Conservation (phyloP, 2,329 filamentous ascomycete genomes). For the Fusarium piperis region DNA sequence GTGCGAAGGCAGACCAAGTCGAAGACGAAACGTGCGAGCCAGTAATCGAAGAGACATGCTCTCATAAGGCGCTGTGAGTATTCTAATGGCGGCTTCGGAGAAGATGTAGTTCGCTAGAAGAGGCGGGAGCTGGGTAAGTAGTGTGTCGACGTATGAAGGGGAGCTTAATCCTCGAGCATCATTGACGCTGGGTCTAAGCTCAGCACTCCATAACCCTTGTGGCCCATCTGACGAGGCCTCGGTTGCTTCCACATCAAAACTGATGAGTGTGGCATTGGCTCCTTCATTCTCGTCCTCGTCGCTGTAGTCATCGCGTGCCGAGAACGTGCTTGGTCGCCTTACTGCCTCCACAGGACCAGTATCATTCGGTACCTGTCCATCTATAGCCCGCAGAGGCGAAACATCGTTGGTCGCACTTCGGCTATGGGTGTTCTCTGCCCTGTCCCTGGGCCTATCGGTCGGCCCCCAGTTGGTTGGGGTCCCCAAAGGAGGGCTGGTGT, state of each 20-base stretch:
- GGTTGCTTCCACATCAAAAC: conserved; percentile 68
- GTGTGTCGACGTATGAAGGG: conserved; percentile 57
- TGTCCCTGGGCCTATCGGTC: conserved; percentile 21
- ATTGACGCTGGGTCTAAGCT: conserved; percentile 61
- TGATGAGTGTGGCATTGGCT: conserved; percentile 66
- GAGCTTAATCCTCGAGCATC: conserved; percentile 42
- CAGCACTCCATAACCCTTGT: conserved; percentile 66
- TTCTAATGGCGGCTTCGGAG: conserved; percentile 53
- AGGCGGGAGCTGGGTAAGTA: conserved; percentile 61
- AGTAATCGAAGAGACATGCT: conserved; percentile 56
- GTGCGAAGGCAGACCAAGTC: conserved; percentile 49
- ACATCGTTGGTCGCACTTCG: conserved; percentile 35
- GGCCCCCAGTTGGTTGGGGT: conserved; percentile 21
- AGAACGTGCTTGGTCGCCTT: conserved; percentile 58
- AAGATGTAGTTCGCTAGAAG: conserved; percentile 59
- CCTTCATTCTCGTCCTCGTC: conserved; percentile 67
- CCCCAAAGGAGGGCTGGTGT: conserved; percentile 46
- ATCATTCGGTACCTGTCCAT: conserved; percentile 44
- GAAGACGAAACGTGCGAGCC: conserved; percentile 54
- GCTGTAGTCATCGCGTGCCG: conserved; percentile 60
- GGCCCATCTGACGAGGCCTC: conserved; percentile 57
- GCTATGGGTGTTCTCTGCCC: conserved; percentile 34
- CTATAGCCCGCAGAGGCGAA: conserved; percentile 42
- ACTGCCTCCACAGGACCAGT: conserved; percentile 45
- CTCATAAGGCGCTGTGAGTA: conserved; percentile 59